Conservation (phyloP, 108 stramenopile genomes). For the Craspedostauros australis region DNA sequence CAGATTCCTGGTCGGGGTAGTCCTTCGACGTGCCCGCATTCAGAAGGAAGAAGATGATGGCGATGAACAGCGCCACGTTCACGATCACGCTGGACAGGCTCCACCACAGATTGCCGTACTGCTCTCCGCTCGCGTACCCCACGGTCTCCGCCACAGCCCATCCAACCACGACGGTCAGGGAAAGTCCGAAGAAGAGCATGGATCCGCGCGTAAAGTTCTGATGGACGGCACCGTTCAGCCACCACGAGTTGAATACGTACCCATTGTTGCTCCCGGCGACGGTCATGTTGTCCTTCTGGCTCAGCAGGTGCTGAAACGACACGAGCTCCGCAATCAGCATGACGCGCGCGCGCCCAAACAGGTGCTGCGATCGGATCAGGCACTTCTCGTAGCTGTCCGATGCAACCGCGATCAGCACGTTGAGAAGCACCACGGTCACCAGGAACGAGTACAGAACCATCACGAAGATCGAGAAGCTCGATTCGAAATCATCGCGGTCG, state of each 20-base stretch:
- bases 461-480: conserved; percentile 34
- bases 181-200: conserved; percentile 35
- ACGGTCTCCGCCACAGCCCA: conserved; percentile 44
- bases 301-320: conserved; percentile 47
- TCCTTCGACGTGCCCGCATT: background rate
- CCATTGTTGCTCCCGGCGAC: background rate
- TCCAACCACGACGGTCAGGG: conserved; percentile 22
- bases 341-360: conserved; percentile 47
- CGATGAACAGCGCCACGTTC: conserved; percentile 29
- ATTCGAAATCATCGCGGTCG: conserved; percentile 25
- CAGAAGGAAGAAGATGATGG: conserved; percentile 39
- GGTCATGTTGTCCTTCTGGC: conserved; percentile 4
- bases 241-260: conserved; percentile 21
- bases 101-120: conserved; percentile 20
- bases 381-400: conserved; percentile 64
- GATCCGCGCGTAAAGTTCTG: conserved; percentile 39
- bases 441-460: conserved; percentile 36
- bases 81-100: conserved; percentile 38
- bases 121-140: conserved; percentile 20
- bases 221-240: conserved; percentile 3
- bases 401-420: conserved; percentile 74
- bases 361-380: conserved; percentile 30
- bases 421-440: conserved; percentile 50
- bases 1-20: no score
- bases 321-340: conserved; percentile 55